phyloP scores from a whole-genome alignment of 1,284 basidiomycete species.

The Meira nashicola region DNA sequence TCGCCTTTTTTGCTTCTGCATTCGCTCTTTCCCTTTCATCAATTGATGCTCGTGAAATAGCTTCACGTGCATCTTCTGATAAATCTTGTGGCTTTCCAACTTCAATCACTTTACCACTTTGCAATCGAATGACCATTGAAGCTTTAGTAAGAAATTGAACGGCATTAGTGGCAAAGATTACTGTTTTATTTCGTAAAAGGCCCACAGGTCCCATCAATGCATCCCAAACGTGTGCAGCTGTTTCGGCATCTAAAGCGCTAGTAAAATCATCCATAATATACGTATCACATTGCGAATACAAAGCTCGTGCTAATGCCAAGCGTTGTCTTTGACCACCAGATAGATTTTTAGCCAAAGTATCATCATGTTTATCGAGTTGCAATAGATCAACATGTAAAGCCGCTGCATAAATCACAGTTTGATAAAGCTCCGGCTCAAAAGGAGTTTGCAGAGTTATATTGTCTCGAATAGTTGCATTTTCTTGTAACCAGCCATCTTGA shows the following conservation, averaged over 20 bases:
- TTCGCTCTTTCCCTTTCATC: conserved; percentile 9
- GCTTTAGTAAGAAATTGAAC: conserved; percentile 30
- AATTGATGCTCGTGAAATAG: conserved; percentile 28
- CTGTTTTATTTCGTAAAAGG: conserved; percentile 25
- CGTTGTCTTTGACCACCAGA: conserved; percentile 19
- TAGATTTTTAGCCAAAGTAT: conserved; percentile 13
- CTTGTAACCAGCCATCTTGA: conserved; percentile 74
- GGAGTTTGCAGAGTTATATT: conserved; percentile 70
- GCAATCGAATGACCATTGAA: conserved; percentile 22
- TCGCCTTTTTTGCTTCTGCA: conserved; percentile 1
- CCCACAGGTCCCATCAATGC: conserved; percentile 26
- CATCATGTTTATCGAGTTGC: conserved; percentile 6
- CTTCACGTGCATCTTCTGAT: conserved; percentile 28
- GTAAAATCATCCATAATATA: conserved; percentile 18
- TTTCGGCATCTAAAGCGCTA: conserved; percentile 18
- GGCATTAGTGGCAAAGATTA: conserved; percentile 38
- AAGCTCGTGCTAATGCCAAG: conserved; percentile 15
- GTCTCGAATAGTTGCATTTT: conserved; percentile 54
- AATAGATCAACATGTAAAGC: conserved; percentile 10
- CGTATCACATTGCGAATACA: conserved; percentile 13
- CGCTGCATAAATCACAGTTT: conserved; percentile 7
- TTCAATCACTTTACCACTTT: conserved; percentile 31
- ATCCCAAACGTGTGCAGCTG: conserved; percentile 24
- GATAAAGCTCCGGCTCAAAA: conserved; percentile 55
- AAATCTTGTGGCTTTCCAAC: conserved; percentile 25